Evolutionary conservation across 345 rosid species (phyloP).

Genomic region (Pistacia atlantica): DNA sequence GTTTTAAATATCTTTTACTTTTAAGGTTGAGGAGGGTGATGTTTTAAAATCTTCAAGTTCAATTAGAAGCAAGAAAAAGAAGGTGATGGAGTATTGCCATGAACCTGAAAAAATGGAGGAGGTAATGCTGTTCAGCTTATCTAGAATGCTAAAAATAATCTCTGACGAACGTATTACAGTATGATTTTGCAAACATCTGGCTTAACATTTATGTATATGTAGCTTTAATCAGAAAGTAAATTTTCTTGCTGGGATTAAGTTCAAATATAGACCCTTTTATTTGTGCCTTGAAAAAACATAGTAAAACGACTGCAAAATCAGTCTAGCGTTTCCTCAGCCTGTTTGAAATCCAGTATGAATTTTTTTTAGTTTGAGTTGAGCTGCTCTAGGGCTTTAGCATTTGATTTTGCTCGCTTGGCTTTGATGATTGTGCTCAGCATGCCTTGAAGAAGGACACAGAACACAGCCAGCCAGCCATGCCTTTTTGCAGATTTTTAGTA

Average conservation of each 20-base stretch:
- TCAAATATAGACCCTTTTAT: background rate
- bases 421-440: background rate
- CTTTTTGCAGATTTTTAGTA: background rate
- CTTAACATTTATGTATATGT: conserved; percentile 1
- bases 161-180: background rate
- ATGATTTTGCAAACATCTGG: conserved; percentile 5
- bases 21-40: conserved; percentile 75
- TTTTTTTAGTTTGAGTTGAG: background rate
- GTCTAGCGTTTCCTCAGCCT: background rate
- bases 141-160: background rate
- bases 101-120: conserved; percentile 95
- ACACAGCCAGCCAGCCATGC: no score
- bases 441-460: background rate
- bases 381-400: background rate
- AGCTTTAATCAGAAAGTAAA: background rate
- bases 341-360: background rate
- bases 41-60: conserved; percentile 52
- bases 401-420: background rate
- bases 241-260: background rate
- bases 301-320: background rate
- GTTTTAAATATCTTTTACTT: conserved; percentile 11
- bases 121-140: conserved; percentile 46
- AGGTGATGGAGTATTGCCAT: conserved; percentile 88
- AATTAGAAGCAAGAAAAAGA: conserved; percentile 76
- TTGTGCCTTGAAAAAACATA: background rate